A percentile compares a stretch with the other conserved stretches of the same genome.
Conservation (phyloP, 257 asterid genomes). For the Agastache rugosa region DNA sequence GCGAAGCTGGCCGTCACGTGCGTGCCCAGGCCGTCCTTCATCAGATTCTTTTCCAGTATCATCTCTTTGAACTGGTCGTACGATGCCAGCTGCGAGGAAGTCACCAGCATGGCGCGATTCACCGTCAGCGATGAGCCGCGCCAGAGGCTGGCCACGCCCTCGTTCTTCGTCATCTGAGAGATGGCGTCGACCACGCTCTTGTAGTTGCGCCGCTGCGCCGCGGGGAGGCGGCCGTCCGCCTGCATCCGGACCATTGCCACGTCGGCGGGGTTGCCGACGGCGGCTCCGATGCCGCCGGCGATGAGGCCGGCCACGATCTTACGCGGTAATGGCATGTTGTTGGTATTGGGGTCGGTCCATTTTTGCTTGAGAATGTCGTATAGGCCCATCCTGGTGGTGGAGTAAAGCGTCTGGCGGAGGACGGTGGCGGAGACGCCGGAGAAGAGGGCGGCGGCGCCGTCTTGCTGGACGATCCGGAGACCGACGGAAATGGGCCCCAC, state of each 20-base stretch:
- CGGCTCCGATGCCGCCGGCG: constrained; percentile 92
- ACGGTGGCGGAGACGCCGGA: constrained; percentile 97
- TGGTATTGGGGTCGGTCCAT: constrained; percentile 73
- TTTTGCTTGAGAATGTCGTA: constrained; percentile 72
- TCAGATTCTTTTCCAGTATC: constrained; percentile 48
- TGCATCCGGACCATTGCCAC: constrained; percentile 98
- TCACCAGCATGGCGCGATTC: constrained; percentile 92
- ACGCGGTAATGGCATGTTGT: constrained; percentile 53
- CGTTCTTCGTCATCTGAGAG: constrained; percentile 66
- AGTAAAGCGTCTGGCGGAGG: constrained; percentile 86
- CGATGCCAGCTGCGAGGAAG: constrained; percentile 87
- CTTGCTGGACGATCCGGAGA: constrained; percentile 67
- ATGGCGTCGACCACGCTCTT: constrained; percentile 90
- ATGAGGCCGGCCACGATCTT: constrained; percentile 78
- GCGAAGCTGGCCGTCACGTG: constrained; percentile 92
- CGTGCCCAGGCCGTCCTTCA: constrained; percentile 85
- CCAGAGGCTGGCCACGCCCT: constrained; percentile 85
- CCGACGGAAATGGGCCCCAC: constrained; percentile 77
- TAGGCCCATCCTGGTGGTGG: constrained; percentile 93
- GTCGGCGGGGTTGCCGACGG: constrained; percentile 92
- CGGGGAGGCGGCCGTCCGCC: constrained; percentile 91
- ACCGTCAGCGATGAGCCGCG: constrained; percentile 92
- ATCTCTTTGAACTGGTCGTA: constrained; percentile 81
- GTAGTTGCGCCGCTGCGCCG: constrained; percentile 74
- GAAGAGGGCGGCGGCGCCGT: constrained; percentile 70